Evolutionary conservation across 495 filamentous ascomycete species (phyloP), one percentile per base, ranked within the genome.

Genomic region (Aspergillus nidulans): DNA sequence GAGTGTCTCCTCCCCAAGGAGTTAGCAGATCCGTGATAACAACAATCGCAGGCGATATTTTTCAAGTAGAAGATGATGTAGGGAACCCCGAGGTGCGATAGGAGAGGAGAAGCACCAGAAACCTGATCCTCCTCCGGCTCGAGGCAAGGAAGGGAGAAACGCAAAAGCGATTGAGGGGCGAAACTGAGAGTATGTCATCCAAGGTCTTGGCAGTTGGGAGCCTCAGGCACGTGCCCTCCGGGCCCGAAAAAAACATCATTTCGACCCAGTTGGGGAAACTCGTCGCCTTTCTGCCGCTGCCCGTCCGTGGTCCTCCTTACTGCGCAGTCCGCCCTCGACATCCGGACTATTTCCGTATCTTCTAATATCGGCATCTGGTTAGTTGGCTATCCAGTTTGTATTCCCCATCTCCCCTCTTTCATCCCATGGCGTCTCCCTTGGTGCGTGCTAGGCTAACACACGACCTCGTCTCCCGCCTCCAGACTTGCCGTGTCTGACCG

Each of bases 241-340:
- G 47, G 23, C 15, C 32, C 32, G 41, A 58, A 63, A 63, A 66
- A 66, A 66, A 66, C 63, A 66, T 66, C 63, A 66, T 66, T 47
- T 63, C 52, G 49, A 43, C 56, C 40, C 52, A 52, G 52, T 59
- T 30, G 26, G 54, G 38, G 38, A 15, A 48, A 51, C 18, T 42
- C 28, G 47, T 53, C 41, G 25, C 6, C 43, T 20, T 26, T 41
- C 44, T 49, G 16, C 49, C 47, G 25, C 52, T 44, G 41, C 42
- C 43, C 24, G 26, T 30, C 24, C 16, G 26, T 50, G 32, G 24
- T 45, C 36, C 55, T 45, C 20, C 48, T 49, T 32, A 36, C 18
- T 40, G 36, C 36, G 44, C 25, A 12, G 36, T 39, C 44, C 43
- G 18, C 42, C 24, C 42, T 45, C 42, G 7, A 20, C 9, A 30